Base-by-base conservation (phyloP, 257 asterid genomes). In the Primulina eburnea region DNA sequence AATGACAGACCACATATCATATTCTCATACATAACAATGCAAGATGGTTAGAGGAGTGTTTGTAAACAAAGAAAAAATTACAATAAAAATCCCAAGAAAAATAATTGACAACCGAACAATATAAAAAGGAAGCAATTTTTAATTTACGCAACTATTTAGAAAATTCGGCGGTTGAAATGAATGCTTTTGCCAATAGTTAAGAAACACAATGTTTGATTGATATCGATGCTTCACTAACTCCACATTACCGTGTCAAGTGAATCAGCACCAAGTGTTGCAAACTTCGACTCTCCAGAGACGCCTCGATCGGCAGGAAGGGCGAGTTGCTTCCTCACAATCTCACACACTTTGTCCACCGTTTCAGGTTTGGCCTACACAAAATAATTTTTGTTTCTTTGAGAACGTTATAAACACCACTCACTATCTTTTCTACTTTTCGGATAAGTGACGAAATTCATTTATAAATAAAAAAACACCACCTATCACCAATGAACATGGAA, bases 281-380 rank as follows among this genome's bases (percentile, higher is more conserved):
- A 91, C 59, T 78, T 87, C 1, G 99, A 90, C 66, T 79, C 89
- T 71, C 97, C 99, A 14, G 35, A 18, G 64, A 93, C 96, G 17
- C 61, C 83, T 37, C 86, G 76, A 6, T 87, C 89, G 3, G 52
- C 87, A 17, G 95, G 65, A 72, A 93, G 96, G 60, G 99, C 99
- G 73, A 93, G 85, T 71, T 93, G 99, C 78, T 93, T 89, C 81
- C 76, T 93, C 83, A 93, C 99, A 62, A 93, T 93, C 59, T 78
- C 75, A 60, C 85, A 79, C 20, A 93, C 99, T 68, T 90, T 90
- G 4, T 76, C 70, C 21, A 93, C 95, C 0, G 98, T 93, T 75
- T 90, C 96, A 34, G 89, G 91, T 62, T 88, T 88, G 32, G 97
- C 97, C 97, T 90, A 86, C 18, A 14, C 55, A 43, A 43, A 11